Conservation (phyloP, 176 grass and related monocot species). For the Miscanthus lutarioriparius region DNA sequence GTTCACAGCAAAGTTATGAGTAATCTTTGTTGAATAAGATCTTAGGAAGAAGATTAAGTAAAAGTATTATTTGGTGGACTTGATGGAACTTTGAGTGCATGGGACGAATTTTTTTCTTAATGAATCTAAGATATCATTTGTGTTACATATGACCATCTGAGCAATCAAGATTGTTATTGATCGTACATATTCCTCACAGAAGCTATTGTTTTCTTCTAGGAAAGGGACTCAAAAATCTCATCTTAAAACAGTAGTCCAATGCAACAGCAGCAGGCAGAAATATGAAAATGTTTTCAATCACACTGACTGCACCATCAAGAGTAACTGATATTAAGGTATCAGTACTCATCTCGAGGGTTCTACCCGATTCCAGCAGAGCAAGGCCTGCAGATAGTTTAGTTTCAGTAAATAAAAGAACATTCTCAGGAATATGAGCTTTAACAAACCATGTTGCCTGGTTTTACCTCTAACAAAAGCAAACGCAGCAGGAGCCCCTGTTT, state of each 20-base stretch:
- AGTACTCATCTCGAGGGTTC: conserved; percentile 50
- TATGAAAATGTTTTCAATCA: conserved; percentile 74
- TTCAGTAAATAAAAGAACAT: conserved; percentile 22
- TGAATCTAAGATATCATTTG: conserved; percentile 26
- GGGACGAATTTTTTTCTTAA: neutral
- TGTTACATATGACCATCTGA: conserved; percentile 25
- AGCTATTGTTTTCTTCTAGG: conserved; percentile 61
- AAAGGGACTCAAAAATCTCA: conserved; percentile 77
- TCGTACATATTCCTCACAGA: conserved; percentile 18
- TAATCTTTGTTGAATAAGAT: conserved; percentile 3
- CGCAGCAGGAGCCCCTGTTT: conserved; percentile 61
- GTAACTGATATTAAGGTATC: conserved; percentile 55
- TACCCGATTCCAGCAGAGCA: conserved; percentile 56
- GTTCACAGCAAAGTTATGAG: neutral
- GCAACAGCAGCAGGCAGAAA: conserved; percentile 83
- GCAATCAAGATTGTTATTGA: conserved; percentile 5
- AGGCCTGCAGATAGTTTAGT: conserved; percentile 57
- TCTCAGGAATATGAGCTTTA: conserved; percentile 23
- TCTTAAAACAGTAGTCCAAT: conserved; percentile 93
- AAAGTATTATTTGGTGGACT: conserved; percentile 22
- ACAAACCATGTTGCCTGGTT: conserved; percentile 30
- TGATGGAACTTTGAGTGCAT: neutral
- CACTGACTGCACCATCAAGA: conserved; percentile 55
- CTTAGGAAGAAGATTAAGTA: neutral
- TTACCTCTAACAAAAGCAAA: conserved; percentile 84